Evolutionary conservation across 176 grass and related monocot genomes (phyloP).

Genomic region (Ananas comosus): DNA sequence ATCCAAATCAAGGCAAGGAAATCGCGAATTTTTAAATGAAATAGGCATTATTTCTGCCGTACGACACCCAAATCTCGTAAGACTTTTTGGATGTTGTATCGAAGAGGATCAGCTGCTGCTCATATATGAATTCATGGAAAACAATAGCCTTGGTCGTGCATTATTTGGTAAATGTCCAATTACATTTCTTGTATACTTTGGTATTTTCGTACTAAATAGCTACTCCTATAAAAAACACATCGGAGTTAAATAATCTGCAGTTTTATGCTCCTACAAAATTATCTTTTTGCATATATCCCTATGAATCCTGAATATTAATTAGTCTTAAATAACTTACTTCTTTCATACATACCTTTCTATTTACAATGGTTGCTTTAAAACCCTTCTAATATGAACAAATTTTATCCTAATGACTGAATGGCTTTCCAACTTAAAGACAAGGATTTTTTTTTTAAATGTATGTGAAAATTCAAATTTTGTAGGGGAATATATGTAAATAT

Average conservation of each 20-base stretch:
- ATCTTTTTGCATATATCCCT: no score
- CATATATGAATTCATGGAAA: constrained; percentile 88
- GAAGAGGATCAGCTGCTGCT: constrained; percentile 72
- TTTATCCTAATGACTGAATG: no score
- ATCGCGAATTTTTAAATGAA: constrained; percentile 85
- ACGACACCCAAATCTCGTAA: constrained; percentile 85
- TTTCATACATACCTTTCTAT: no score
- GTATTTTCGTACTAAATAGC: background rate
- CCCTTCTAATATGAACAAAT: no score
- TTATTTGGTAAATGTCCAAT: constrained; percentile 54
- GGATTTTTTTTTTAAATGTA: no score
- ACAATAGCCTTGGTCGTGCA: constrained; percentile 78
- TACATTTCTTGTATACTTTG: constrained; percentile 9
- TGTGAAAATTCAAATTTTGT: no score
- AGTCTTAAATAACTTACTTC: no score
- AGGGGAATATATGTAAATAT: no score
- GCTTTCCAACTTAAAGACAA: no score
- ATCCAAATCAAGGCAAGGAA: constrained; percentile 74
- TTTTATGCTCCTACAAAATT: no score
- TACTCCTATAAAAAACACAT: background rate
- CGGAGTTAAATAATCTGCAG: background rate
- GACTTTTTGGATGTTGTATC: constrained; percentile 80
- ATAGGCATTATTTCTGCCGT: constrained; percentile 91
- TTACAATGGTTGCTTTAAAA: no score
- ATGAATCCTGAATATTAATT: no score